These are phyloP conservation scores for Fraxinus sp. DNA, from an alignment of 305 asterid species.

Conservation along the genomic window DNA sequence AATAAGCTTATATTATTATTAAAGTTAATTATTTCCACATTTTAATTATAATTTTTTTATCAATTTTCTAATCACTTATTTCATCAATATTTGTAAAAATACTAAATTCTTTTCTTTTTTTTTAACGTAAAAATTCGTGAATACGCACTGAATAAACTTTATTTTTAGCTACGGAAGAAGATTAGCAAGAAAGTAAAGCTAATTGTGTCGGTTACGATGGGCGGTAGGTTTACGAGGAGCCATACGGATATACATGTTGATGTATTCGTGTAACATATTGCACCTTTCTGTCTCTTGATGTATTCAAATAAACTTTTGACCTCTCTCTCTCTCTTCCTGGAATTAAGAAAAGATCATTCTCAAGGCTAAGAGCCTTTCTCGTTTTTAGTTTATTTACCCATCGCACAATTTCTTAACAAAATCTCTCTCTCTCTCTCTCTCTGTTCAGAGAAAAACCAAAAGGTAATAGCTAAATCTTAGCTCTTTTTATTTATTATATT, in stretches of 20 bases:
- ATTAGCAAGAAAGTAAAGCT: background rate
- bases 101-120: no score
- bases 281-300: background rate
- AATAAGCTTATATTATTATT: background rate
- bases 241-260: background rate
- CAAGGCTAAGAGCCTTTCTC: background rate
- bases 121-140: no score
- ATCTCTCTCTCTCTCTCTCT: background rate
- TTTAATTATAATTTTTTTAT: no score
- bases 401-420: background rate
- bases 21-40: no score
- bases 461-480: background rate
- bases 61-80: no score
- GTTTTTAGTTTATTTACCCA: background rate
- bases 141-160: no score
- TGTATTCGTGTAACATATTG: background rate
- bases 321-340: background rate
- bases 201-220: background rate
- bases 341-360: background rate
- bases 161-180: background rate
- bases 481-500: background rate
- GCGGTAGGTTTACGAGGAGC: background rate
- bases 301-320: background rate
- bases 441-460: background rate
- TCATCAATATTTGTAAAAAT: no score